phyloP scores from a whole-genome alignment of 371 early-diverging fungal species.

The Basidiobolus heterosporus region DNA sequence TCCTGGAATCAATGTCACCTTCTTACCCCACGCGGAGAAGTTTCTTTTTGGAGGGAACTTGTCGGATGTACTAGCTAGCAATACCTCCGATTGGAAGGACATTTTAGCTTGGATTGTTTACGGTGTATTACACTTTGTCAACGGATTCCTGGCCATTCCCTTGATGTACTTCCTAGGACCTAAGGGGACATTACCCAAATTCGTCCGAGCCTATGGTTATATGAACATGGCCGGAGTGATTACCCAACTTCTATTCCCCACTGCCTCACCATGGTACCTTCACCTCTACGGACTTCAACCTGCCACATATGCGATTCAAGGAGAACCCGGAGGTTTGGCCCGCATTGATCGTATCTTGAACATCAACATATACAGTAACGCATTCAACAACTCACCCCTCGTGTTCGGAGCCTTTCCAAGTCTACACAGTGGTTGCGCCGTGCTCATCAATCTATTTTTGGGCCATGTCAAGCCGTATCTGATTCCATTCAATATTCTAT shows the following conservation, averaged over 20 bases:
- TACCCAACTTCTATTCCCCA: slow-evolving; percentile 47
- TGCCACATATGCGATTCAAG: slow-evolving; percentile 49
- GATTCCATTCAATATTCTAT: slow-evolving; percentile 23
- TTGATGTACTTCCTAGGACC: slow-evolving; percentile 30
- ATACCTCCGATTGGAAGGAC: slow-evolving; percentile 32
- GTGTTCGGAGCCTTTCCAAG: slow-evolving; percentile 67
- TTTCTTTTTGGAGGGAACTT: slow-evolving; percentile 49
- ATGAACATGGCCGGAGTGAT: slow-evolving; percentile 52
- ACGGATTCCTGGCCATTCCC: slow-evolving; percentile 32
- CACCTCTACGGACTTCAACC: slow-evolving; percentile 14
- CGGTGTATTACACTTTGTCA: slow-evolving; percentile 48
- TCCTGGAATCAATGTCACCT: slow-evolving; percentile 42
- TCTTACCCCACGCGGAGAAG: slow-evolving; percentile 48
- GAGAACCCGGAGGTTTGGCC: slow-evolving; percentile 49
- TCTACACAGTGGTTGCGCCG: slow-evolving; percentile 53
- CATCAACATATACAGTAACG: slow-evolving; percentile 36
- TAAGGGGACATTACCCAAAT: slow-evolving; percentile 28
- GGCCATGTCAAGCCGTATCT: slow-evolving; percentile 25
- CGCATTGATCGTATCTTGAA: slow-evolving; percentile 52
- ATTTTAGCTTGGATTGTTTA: slow-evolving; percentile 53
- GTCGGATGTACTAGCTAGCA: slow-evolving; percentile 35
- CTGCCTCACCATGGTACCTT: slow-evolving; percentile 58
- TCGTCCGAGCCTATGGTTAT: slow-evolving; percentile 41
- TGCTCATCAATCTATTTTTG: slow-evolving; percentile 40
- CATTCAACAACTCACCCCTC: slow-evolving; percentile 52